Evolutionary conservation across 345 rosid genomes (phyloP), one percentile per base, ranked within the genome.

Genomic region (Bretschneidera sinensis): DNA sequence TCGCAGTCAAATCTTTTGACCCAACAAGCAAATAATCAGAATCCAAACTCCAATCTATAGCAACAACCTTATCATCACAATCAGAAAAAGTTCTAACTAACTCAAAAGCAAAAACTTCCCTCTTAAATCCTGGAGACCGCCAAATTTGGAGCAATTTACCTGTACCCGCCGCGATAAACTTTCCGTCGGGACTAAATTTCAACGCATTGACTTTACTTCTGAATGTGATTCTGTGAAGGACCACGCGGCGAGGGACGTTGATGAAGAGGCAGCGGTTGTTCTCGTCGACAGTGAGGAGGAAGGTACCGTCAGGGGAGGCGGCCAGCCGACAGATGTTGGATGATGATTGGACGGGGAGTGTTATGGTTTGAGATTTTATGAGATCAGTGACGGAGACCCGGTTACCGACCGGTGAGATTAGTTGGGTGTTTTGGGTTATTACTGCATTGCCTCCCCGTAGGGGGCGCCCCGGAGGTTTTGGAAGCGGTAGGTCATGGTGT

Each of bases 91-190:
- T 94, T 79, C 92, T 86, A 49, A 82, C 69, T 74, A 80, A 67
- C 60, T 90, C 81, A 49, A 94, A 90, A 21, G 89, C 85, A 48
- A 90, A 90, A 47, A 76, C 80, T 35, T 83, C 95, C 59, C 75
- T 82, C 59, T 74, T 81, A 55, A 86, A 94, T 39, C 91, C 95
- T 13, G 97, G 99, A 1, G 96, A 85, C 54, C 82, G 75, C 97
- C 97, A 94, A 9, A 94, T 79, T 71, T 94, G 89, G 19, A 94
- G 83, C 73, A 94, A 69, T 54, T 90, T 94, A n/a, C 96, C 97
- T 0, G 78, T 34, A 14, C 81, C 99, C 2, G 88, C 92, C 0
- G 97, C 99, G 21, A 94, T 77, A 55, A 67, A 77, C 48, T 78
- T 85, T 7, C 97, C 92, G 31, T 86, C 73, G n/a, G 95, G 91